These are phyloP conservation scores for Candida sanyaensis DNA, from an alignment of 1,139 yeast species.

Conservation along the genomic window DNA sequence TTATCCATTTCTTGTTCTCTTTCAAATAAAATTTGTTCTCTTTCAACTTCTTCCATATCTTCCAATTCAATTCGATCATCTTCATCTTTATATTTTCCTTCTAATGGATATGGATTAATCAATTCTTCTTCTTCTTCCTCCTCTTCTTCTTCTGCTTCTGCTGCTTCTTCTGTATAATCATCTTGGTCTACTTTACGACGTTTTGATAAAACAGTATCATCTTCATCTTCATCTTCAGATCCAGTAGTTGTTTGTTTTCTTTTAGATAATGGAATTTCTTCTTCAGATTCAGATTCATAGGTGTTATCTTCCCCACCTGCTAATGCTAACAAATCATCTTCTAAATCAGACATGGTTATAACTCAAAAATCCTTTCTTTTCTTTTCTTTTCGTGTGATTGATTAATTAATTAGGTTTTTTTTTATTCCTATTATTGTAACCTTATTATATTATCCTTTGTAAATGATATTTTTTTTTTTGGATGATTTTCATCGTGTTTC, in stretches of 20 bases:
- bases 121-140: slow-evolving; percentile 37
- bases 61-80: slow-evolving; percentile 68
- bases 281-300: slow-evolving; percentile 19
- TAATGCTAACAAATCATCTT: slow-evolving; percentile 87
- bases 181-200: slow-evolving; percentile 14
- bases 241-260: slow-evolving; percentile 17
- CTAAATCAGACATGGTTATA: slow-evolving; percentile 58
- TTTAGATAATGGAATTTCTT: slow-evolving; percentile 20
- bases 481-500: not conserved
- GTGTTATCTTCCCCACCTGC: slow-evolving; percentile 66
- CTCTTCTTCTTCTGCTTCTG: slow-evolving; percentile 29
- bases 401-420: not conserved
- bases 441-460: too few species aligned
- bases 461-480: not conserved
- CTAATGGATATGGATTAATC: slow-evolving; percentile 83
- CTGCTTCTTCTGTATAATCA: slow-evolving; percentile 19
- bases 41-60: slow-evolving; percentile 83
- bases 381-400: not conserved
- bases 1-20: slow-evolving; percentile 91
- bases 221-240: slow-evolving; percentile 28
- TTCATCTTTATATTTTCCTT: slow-evolving; percentile 86
- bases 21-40: slow-evolving; percentile 88
- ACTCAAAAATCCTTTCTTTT: not conserved
- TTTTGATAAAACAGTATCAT: slow-evolving; percentile 20
- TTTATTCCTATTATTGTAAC: too few species aligned